These are phyloP conservation scores for Xylariaceae sp. DNA, from an alignment of 2,329 filamentous ascomycete genomes.

Conservation along the genomic window DNA sequence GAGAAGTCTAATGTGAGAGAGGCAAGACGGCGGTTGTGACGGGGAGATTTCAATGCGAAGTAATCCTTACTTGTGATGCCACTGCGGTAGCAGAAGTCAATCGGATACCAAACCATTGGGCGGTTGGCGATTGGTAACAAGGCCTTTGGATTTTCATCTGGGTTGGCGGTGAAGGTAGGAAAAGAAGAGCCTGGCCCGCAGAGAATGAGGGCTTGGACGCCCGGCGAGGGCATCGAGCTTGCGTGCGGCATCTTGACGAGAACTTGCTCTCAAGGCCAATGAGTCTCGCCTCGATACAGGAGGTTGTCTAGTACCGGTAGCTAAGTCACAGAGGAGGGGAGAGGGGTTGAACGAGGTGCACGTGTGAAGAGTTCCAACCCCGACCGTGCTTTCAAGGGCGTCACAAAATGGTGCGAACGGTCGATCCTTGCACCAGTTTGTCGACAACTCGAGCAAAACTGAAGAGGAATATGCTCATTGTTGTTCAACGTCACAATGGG, in stretches of 20 bases:
- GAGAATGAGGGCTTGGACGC: slow-evolving; percentile 79
- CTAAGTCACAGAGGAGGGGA: no score
- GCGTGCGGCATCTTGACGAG: slow-evolving; percentile 67
- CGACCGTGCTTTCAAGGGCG: no score
- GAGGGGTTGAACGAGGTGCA: no score
- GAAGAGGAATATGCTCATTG: no score
- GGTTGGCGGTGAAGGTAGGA: slow-evolving; percentile 77
- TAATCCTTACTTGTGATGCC: slow-evolving; percentile 65
- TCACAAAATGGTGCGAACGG: no score
- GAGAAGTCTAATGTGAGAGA: no score
- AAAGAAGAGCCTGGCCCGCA: slow-evolving; percentile 81
- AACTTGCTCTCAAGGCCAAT: neutral
- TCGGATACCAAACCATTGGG: slow-evolving; percentile 87
- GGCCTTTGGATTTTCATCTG: slow-evolving; percentile 78
- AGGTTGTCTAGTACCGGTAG: no score
- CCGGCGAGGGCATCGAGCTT: slow-evolving; percentile 67
- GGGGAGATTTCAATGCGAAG: neutral
- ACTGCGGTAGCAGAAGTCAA: slow-evolving; percentile 81
- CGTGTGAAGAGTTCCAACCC: no score
- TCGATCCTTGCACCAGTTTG: no score
- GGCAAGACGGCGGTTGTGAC: neutral
- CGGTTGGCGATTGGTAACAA: slow-evolving; percentile 79
- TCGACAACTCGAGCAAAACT: no score
- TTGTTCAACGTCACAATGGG: no score
- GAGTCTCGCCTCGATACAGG: neutral